Evolutionary conservation across 2,329 filamentous ascomycete genomes (phyloP).

Genomic region (Monilinia vaccinii-corymbosi): DNA sequence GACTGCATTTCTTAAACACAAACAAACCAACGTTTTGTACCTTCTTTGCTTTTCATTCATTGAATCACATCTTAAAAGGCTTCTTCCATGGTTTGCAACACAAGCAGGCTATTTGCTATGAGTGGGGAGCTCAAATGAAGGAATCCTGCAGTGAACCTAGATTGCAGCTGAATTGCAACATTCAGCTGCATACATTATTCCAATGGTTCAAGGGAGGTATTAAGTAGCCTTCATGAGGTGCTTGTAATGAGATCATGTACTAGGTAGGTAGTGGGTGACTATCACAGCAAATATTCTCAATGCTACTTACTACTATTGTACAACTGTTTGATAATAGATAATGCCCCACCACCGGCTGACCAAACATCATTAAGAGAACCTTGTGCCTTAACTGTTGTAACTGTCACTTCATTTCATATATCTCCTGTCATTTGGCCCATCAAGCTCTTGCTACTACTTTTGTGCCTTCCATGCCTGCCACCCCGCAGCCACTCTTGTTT

Average conservation of each 20-base stretch:
- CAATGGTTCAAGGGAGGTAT: no score
- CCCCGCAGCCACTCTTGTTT: not conserved
- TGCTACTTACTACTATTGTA: not conserved
- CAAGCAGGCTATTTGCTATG: no score
- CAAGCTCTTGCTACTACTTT: not conserved
- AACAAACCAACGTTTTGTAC: no score
- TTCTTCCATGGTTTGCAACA: no score
- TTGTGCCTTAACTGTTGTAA: not conserved
- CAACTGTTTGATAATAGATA: not conserved
- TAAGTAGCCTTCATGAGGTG: no score
- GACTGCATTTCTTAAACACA: no score
- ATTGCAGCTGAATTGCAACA: no score
- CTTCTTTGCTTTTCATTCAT: no score
- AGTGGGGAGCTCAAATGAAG: no score
- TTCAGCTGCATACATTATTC: no score
- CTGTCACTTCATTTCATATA: not conserved
- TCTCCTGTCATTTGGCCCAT: not conserved
- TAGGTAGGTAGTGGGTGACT: not conserved
- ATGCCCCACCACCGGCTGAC: not conserved
- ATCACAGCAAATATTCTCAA: not conserved
- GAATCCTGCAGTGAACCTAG: no score
- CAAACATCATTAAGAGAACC: not conserved
- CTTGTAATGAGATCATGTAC: not conserved
- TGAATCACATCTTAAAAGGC: no score
- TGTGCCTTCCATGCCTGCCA: constrained; percentile 5